Evolutionary conservation across 495 filamentous ascomycete species (phyloP).

Genomic region (Tuber borchii): DNA sequence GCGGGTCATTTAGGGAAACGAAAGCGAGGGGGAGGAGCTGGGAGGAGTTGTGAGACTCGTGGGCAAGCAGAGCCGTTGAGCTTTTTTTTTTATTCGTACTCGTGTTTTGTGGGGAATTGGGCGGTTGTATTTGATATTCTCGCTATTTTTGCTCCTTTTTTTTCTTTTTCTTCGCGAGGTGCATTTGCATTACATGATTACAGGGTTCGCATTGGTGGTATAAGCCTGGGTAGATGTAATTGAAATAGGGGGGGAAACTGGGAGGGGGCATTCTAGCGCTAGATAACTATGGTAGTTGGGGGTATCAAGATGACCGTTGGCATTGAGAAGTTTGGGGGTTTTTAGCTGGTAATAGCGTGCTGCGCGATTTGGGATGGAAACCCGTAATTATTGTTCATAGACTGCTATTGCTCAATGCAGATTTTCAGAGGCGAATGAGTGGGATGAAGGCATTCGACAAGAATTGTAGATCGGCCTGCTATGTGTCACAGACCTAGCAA

Average conservation of each 20-base stretch:
- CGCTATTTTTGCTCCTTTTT: not conserved
- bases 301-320: not conserved
- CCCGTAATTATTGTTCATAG: not conserved
- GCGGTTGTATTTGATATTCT: not conserved
- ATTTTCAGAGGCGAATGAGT: not conserved
- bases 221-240: not conserved
- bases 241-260: not conserved
- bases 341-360: not conserved
- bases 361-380: not conserved
- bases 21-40: not conserved
- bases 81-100: conserved; percentile 1
- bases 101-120: not conserved
- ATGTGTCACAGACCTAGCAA: not conserved
- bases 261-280: not conserved
- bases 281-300: not conserved
- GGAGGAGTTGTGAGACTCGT: not conserved
- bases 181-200: not conserved
- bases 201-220: not conserved
- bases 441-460: not conserved
- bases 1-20: not conserved
- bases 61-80: not conserved
- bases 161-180: not conserved
- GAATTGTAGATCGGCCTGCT: not conserved
- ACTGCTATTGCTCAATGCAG: not conserved
- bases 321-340: not conserved